These are phyloP conservation scores for Kickxella alabastrina DNA, from an alignment of 192 early-diverging fungal species.

Conservation along the genomic window DNA sequence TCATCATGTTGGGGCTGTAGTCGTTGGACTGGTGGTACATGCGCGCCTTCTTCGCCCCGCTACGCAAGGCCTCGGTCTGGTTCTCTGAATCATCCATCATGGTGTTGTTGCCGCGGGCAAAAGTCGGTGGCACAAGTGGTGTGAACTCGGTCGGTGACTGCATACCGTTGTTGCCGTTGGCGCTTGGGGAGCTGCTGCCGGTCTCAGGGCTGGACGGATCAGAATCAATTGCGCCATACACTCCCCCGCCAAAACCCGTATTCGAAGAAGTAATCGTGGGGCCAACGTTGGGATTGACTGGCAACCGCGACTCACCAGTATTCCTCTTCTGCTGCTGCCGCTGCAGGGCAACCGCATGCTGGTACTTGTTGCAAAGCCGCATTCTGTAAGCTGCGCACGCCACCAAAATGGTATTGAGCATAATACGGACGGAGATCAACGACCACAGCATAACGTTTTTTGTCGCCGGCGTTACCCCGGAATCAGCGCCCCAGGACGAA, in stretches of 20 bases:
- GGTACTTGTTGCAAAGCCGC: conserved; percentile 8
- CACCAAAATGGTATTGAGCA: conserved; percentile 23
- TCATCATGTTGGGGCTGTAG: conserved; percentile 41
- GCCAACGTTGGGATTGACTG: too few relatives aligned
- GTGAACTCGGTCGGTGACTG: conserved; percentile 17
- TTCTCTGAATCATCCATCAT: background rate
- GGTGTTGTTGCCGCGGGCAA: too few relatives aligned
- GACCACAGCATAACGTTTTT: conserved; percentile 35
- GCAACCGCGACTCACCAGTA: too few relatives aligned
- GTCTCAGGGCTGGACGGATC: conserved; percentile 2
- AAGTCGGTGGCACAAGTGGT: conserved; percentile 30
- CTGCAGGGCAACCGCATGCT: background rate
- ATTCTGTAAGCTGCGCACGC: conserved; percentile 14
- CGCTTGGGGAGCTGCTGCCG: conserved; percentile 8
- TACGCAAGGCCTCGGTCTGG: conserved; percentile 28
- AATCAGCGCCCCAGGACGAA: conserved; percentile 2
- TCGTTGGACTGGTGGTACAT: conserved; percentile 53
- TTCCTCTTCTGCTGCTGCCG: background rate
- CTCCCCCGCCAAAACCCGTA: background rate
- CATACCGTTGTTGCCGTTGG: conserved; percentile 9
- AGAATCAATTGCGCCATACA: conserved; percentile 12
- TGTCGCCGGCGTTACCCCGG: conserved; percentile 14
- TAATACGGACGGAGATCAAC: conserved; percentile 43
- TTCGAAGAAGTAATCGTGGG: too few relatives aligned
- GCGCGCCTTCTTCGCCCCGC: conserved; percentile 44